Percentiles rank a stretch among this genome's conserved stretches.
Conservation (phyloP, 106 monocot genomes). For the Dendrobium officinale region DNA sequence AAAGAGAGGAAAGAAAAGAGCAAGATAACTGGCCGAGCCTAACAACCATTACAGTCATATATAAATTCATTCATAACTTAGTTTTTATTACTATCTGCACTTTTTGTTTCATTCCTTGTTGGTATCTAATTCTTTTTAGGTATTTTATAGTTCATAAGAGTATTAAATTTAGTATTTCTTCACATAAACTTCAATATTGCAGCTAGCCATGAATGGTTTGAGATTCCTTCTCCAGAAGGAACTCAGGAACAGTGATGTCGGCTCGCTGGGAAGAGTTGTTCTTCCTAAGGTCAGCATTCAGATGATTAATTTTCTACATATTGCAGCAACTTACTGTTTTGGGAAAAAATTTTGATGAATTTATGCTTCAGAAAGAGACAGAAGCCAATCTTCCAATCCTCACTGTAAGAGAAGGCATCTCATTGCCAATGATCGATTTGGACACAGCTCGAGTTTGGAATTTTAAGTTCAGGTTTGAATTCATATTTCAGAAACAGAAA, state of each 20-base stretch:
- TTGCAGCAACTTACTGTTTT: not conserved
- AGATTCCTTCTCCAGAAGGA: conserved; percentile 77
- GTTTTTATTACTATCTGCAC: not conserved
- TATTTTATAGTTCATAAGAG: not conserved
- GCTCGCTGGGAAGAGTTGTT: conserved; percentile 75
- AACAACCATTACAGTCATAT: not conserved
- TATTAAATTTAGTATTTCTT: not conserved
- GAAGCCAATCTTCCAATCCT: conserved; percentile 69
- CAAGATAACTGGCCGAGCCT: not conserved
- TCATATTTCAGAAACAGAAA: not conserved
- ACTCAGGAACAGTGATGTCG: conserved; percentile 78
- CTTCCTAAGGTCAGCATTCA: conserved; percentile 68
- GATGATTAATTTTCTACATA: not conserved
- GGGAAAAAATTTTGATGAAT: not conserved
- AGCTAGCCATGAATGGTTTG: conserved; percentile 38
- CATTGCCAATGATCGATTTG: conserved; percentile 68
- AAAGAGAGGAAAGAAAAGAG: not conserved
- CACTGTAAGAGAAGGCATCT: conserved; percentile 51
- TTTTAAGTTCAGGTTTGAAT: conserved; percentile 77
- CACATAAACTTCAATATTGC: not conserved
- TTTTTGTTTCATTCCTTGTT: not conserved
- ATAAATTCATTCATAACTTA: not conserved
- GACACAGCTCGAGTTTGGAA: conserved; percentile 61
- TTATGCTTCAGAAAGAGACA: conserved; percentile 62
- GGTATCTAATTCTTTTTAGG: not conserved